A percentile compares a stretch with the other conserved stretches of the same genome.
Evolutionary conservation across 306 rosid genomes (phyloP).

Genomic region (Chamaecrista fasciculata): DNA sequence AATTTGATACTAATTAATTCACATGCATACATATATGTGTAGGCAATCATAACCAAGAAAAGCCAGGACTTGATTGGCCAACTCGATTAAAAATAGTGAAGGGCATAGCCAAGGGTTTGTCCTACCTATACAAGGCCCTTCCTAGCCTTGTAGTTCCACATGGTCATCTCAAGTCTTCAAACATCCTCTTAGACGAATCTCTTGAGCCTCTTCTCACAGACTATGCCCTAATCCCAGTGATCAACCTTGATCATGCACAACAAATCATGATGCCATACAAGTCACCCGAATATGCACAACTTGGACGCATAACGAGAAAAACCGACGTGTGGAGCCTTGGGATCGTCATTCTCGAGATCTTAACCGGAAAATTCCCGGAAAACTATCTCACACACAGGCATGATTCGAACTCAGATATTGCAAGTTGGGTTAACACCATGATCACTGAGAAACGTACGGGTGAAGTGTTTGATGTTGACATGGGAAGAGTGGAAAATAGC

Average conservation of each 20-base stretch:
- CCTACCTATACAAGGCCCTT: conserved; percentile 56
- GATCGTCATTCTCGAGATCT: conserved; percentile 70
- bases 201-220: conserved; percentile 72
- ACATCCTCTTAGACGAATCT: conserved; percentile 62
- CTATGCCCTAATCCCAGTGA: conserved; percentile 60
- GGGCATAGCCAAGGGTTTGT: conserved; percentile 70
- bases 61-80: conserved; percentile 70
- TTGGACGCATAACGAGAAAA: conserved; percentile 73
- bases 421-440: conserved; percentile 76
- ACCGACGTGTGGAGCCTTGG: conserved; percentile 90
- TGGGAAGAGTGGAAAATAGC: conserved; percentile 48
- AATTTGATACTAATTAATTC: too few relatives aligned
- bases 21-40: neutral
- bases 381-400: conserved; percentile 61
- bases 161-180: conserved; percentile 93
- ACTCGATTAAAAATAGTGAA: conserved; percentile 76
- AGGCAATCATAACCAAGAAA: conserved; percentile 60
- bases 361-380: conserved; percentile 84
- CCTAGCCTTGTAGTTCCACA: conserved; percentile 72
- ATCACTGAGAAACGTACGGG: conserved; percentile 64
- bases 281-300: conserved; percentile 78
- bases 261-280: conserved; percentile 84
- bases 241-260: conserved; percentile 66
- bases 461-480: conserved; percentile 70
- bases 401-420: conserved; percentile 53